Evolutionary conservation across 306 rosid species (phyloP), one percentile per base, ranked within the genome.

Genomic region (Citrullus colocynthis): DNA sequence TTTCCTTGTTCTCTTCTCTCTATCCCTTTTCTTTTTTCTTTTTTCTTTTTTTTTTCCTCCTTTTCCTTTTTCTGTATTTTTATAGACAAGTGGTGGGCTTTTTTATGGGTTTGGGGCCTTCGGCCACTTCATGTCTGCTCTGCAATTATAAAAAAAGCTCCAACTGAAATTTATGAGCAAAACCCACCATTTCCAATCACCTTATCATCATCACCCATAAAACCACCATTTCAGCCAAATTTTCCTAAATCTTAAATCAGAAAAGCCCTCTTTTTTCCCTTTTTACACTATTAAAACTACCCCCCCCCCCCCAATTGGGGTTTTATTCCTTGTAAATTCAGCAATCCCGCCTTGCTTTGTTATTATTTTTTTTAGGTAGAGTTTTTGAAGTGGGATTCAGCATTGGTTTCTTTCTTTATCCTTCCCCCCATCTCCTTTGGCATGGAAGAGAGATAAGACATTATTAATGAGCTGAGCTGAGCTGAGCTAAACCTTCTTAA

Each of bases 81-180:
- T 78, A 69, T 83, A 84, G 83, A 82, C 82, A 59, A 60, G 82
- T 85, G 83, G 84, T 74, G 78, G 78, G 77, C 61, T 52, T 74
- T 52, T 52, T 74, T 52, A 52, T 52, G 83, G 78, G 49, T 69
- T 75, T 58, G 30, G 66, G 55, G 78, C 74, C 79, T 77, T 79
- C 63, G 66, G 55, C 72, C 78, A 45, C 78, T 87, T 75, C 85
- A 81, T 83, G 91, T 93, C 78, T 84, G 84, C 84, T 87, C 78
- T 86, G 82, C 84, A 88, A 82, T 89, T 90, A 89, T 85, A 52
- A 79, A 67, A 79, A 67, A 20, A 18, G 82, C 72, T 85, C 79
- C 80, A 76, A 73, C 77, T 73, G 45, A 49, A 73, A 15, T 73
- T 73, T 51, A 48, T 52, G 21, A 74, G 78, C 78, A 17, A 74